phyloP scores from a whole-genome alignment of 768 basidiomycete species.

The Phylloporus sp. region DNA sequence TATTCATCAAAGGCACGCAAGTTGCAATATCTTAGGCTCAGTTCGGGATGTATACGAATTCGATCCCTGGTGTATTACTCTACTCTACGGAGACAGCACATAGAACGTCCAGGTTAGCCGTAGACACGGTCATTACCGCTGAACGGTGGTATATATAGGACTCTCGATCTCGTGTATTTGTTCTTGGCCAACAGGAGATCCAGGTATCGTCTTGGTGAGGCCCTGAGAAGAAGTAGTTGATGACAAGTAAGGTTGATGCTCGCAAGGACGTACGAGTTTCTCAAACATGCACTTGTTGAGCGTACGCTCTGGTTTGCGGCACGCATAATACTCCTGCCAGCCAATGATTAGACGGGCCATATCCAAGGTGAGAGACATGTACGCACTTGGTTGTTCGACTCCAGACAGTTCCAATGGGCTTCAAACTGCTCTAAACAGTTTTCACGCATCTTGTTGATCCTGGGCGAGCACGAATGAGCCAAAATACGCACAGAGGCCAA shows the following conservation, averaged over 20 bases:
- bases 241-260: not conserved
- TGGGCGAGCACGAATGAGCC: constrained; percentile 28
- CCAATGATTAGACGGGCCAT: not conserved
- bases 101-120: not conserved
- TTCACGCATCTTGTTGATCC: constrained; percentile 90
- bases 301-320: constrained; percentile 82
- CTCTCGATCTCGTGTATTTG: constrained; percentile 87
- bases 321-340: constrained; percentile 78
- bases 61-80: constrained; percentile 2
- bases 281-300: constrained; percentile 96
- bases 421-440: constrained; percentile 86
- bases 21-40: no score
- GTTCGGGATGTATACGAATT: not conserved
- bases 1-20: no score
- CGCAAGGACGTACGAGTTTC: constrained; percentile 69
- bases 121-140: constrained; percentile 54
- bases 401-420: constrained; percentile 91
- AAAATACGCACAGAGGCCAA: not conserved
- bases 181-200: constrained; percentile 72
- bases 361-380: not conserved
- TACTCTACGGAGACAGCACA: constrained; percentile 20
- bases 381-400: constrained; percentile 89
- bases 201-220: constrained; percentile 87
- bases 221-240: constrained; percentile 48
- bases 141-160: constrained; percentile 78